phyloP scores from a whole-genome alignment of 139 green algal species.

The Micractinium conductrix region DNA sequence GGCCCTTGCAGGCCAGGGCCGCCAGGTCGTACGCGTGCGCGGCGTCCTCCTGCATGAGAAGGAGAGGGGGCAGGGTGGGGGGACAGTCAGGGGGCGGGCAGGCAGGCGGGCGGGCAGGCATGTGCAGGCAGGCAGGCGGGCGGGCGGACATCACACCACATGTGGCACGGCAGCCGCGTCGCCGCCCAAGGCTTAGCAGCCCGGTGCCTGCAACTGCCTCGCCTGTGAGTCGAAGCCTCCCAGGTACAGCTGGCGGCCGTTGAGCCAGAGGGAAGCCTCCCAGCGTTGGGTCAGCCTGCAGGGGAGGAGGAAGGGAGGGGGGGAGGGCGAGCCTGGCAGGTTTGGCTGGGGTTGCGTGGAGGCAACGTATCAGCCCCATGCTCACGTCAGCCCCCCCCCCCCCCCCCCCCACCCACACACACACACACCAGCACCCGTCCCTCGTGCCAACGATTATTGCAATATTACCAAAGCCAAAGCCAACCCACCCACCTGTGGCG shows the following conservation, averaged over 20 bases:
- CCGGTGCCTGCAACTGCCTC: too few species aligned
- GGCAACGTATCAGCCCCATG: too few species aligned
- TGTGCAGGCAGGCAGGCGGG: too few species aligned
- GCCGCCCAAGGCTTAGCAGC: too few species aligned
- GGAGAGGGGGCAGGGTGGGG: neutral
- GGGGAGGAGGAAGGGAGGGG: neutral
- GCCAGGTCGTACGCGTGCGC: conserved; percentile 70
- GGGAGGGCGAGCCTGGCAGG: neutral
- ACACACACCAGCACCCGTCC: neutral
- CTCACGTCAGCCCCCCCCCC: too few species aligned
- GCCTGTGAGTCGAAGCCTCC: conserved; percentile 61
- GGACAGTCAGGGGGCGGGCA: too few species aligned
- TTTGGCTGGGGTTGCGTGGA: too few species aligned
- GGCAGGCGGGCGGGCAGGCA: too few species aligned
- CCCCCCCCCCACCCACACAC: too few species aligned
- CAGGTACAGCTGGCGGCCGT: conserved; percentile 69
- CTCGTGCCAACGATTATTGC: neutral
- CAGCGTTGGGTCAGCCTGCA: conserved; percentile 72
- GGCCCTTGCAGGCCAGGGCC: conserved; percentile 66
- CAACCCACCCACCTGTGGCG: conserved; percentile 28
- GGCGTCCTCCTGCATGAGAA: conserved; percentile 48
- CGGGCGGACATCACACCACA: too few species aligned
- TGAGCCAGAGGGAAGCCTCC: conserved; percentile 73
- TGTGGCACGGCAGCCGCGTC: too few species aligned
- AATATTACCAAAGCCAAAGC: neutral